Base-by-base conservation (phyloP, 805 yeast genomes). In the Scheffersomyces amazonensis region DNA sequence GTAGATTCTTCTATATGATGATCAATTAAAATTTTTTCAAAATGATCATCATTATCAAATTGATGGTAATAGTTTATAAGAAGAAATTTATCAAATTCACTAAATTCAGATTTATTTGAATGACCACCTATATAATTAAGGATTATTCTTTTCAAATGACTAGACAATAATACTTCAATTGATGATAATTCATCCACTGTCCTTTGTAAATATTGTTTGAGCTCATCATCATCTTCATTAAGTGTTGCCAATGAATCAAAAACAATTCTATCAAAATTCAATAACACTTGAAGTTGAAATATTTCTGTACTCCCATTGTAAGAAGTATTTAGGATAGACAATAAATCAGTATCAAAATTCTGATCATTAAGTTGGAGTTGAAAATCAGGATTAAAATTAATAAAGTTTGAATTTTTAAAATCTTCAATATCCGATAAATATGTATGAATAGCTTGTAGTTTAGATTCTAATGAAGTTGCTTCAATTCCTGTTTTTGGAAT, bases 31-130 rank as follows among this genome's bases (percentile, higher is more conserved):
- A 22, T 7, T 6, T 6, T 15, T 5, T 27, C n/a, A 23, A 9
- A 11, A 9, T 23, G 10, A 9, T 23, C 8, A 7, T 7, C 27
- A 35, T 24, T 23, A 20, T 35, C 7, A 27, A 5, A 5, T 3
- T 27, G 16, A 27, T 27, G 5, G 15, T 27, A 32, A 34, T 31
- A 23, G 15, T 35, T 31, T 19, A 48, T 41, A 9, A 58, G 29
- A 16, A 59, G 40, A 35, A 52, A 61, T 30, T 47, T 50, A 39
- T 59, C 66, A 20, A 47, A 36, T 27, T 41, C 37, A 22, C 38
- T 39, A 5, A 39, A 44, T n/a, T 48, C 23, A 15, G 37, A 31
- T 13, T 41, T 28, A 2, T 30, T 39, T 3, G 38, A 32, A 2
- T n/a, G 5, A n/a, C 15, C 22, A n/a, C n/a, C 12, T 5, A 27